Conservation (phyloP, 176 grass and related monocot species). For the Chloris gayana region DNA sequence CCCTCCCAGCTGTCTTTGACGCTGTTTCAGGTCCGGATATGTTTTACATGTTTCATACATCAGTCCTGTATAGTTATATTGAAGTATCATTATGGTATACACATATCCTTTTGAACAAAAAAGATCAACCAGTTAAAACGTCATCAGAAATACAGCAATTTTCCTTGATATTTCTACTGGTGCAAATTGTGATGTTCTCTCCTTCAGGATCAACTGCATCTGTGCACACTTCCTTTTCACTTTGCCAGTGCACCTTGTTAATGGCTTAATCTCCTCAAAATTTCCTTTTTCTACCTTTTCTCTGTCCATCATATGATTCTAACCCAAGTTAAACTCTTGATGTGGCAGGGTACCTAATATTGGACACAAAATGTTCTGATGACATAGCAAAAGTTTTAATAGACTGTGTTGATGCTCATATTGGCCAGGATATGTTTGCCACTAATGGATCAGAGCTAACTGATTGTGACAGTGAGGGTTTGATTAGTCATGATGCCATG, state of each 20-base stretch:
- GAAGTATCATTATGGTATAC: background rate
- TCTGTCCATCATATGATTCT: slow-evolving; percentile 31
- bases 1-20: slow-evolving; percentile 70
- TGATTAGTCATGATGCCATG: slow-evolving; percentile 48
- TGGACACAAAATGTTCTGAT: slow-evolving; percentile 61
- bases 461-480: slow-evolving; percentile 40
- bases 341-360: slow-evolving; percentile 67
- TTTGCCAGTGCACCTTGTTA: slow-evolving; percentile 18
- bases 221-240: background rate
- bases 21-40: slow-evolving; percentile 69
- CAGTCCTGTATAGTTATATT: background rate
- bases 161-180: slow-evolving; percentile 18
- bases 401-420: slow-evolving; percentile 63
- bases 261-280: background rate
- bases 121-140: background rate
- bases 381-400: slow-evolving; percentile 60
- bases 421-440: slow-evolving; percentile 44
- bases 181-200: background rate
- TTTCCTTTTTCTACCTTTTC: background rate
- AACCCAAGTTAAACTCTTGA: slow-evolving; percentile 30
- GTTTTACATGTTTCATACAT: slow-evolving; percentile 1
- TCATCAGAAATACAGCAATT: background rate
- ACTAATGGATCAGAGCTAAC: slow-evolving; percentile 36
- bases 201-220: background rate
- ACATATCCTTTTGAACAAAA: background rate